A percentile compares a stretch with the other conserved stretches of the same genome.
phyloP scores from a whole-genome alignment of 2,329 filamentous ascomycete species.

The Emmonsia crescens region DNA sequence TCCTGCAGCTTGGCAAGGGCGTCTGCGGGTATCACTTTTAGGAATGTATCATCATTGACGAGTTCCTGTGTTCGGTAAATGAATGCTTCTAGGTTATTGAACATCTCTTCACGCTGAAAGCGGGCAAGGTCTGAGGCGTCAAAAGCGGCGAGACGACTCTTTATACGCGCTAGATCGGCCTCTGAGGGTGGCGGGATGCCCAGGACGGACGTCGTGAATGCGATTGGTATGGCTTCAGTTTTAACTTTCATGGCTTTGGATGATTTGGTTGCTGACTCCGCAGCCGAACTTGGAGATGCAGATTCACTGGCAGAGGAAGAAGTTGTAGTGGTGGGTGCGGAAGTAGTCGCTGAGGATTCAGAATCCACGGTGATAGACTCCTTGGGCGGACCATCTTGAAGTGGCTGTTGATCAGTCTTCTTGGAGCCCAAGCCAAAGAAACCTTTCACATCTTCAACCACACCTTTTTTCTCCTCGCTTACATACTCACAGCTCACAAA shows the following conservation, averaged over 20 bases:
- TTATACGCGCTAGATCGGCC: constrained; percentile 40
- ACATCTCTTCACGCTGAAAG: constrained; percentile 65
- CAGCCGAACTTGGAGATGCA: constrained; percentile 40
- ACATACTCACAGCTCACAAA: constrained; percentile 78
- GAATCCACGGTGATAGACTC: constrained; percentile 37
- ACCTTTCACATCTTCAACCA: constrained; percentile 92
- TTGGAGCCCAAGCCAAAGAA: constrained; percentile 89
- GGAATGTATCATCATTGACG: constrained; percentile 64
- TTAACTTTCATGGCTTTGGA: constrained; percentile 35
- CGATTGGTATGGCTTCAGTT: constrained; percentile 42
- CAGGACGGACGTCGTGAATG: constrained; percentile 39
- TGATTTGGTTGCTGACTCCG: constrained; percentile 28
- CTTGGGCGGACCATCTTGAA: constrained; percentile 49
- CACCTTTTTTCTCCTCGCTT: constrained; percentile 57
- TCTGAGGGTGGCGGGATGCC: constrained; percentile 29
- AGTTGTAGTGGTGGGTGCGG: constrained; percentile 22
- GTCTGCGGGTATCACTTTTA: constrained; percentile 56
- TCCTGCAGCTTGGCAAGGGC: constrained; percentile 57
- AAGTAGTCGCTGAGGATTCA: constrained; percentile 35
- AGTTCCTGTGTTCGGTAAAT: constrained; percentile 83
- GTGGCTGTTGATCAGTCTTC: constrained; percentile 66
- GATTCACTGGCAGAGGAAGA: constrained; percentile 35
- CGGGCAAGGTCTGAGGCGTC: constrained; percentile 74
- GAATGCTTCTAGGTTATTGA: constrained; percentile 88
- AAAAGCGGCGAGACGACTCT: constrained; percentile 70